Evolutionary conservation across 495 filamentous ascomycete species (phyloP), one percentile per base, ranked within the genome.

Genomic region (Tuber umbilicatum): DNA sequence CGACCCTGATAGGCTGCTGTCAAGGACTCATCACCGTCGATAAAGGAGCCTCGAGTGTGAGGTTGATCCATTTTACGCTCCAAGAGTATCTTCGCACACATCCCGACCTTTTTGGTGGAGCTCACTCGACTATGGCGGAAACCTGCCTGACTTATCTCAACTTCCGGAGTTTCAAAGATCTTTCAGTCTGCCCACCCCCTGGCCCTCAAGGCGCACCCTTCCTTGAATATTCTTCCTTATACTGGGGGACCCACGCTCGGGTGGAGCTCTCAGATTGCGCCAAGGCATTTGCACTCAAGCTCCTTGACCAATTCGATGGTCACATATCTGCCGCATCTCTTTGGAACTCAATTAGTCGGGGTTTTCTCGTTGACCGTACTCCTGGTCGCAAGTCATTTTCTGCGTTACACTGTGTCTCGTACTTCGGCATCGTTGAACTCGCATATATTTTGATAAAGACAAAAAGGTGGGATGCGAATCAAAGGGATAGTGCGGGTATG

Each of bases 41-140:
- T n/a, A 23, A 0, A 10, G 45, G 23, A 5, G 21, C 45, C 45
- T 50, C 45, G 23, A 50, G 21, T n/a, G 23, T n/a, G 21, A 23
- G 21, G 21, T 10, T 50, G 21, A 50, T 50, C 21, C 45, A 50
- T 50, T 50, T 23, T 2, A 50, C 45, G 0, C 45, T n/a, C n/a
- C n/a, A n/a, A n/a, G n/a, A 50, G 45, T 50, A 50, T n/a, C 45
- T 50, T 50, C n/a, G 45, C 45, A 50, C 45, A n/a, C 45, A 50
- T 21, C 21, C 45, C 19, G 45, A 50, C 21, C 45, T 50, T 5
- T 50, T 50, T n/a, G 23, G 7, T 5, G 9, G 23, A 23, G 45
- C 45, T n/a, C 45, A 50, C 21, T 50, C 45, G 2, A n/a, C 45
- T 0, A 50, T 50, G 21, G 23, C 45, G 21, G 45, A 50, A n/a